Evolutionary conservation across 345 rosid genomes (phyloP), one percentile per base, ranked within the genome.

Genomic region (Camelina hispida): DNA sequence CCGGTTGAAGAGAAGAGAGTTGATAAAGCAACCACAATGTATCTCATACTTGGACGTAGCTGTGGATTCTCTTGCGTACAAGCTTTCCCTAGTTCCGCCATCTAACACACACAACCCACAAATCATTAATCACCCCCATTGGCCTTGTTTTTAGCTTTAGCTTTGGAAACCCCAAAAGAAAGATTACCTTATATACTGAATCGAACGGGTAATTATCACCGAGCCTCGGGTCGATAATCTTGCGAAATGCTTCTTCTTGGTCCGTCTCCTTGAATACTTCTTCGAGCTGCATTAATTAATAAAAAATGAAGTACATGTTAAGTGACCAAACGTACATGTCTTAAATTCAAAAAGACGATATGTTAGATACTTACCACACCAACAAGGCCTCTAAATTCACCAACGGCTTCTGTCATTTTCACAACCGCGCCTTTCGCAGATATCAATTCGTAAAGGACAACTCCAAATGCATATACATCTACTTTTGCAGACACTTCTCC

Each of bases 391-490:
- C 79, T 89, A 25, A 97, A 78, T 63, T 90, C 97, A 64, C 88
- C 69, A 57, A 35, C 17, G 9, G 89, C 44, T 57, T 74, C 86
- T 16, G 74, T 85, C 12, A 57, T 13, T 83, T 84, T 90, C 75
- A 92, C 93, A n/a, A 95, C 86, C 12, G 98, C 98, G 17, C 83
- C 90, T 81, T 92, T 95, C 4, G 93, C 99, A 54, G 99, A 92
- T 28, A 95, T 88, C 66, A 95, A 91, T 64, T 95, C 99, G 50
- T 88, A 95, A 20, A 95, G 94, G 60, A 95, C 97, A 70, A 95
- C 99, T 35, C 99, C 99, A 62, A 95, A 90, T 14, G 99, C 99
- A 52, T 84, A 95, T 23, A 95, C 98, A 81, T 94, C 98, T 15
- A 88, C 86, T 78, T 95, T 95, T 3, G 98, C 83, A 76, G 99